Conservation (phyloP, 2,329 filamentous ascomycete species). For the Herpotrichia juniperi region DNA sequence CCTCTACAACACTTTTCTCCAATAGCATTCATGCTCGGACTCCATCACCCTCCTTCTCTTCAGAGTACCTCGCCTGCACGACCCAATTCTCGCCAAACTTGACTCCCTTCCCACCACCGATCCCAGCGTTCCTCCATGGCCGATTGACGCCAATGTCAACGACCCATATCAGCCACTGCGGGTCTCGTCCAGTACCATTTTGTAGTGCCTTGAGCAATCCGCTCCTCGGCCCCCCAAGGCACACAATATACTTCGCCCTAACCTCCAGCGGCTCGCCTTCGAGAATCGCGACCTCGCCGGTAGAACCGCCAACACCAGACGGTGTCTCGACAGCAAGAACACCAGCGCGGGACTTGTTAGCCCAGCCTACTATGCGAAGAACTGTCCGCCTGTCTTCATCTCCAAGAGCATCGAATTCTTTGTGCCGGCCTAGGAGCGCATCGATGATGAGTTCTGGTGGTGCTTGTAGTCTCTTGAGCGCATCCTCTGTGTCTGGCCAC, state of each 20-base stretch:
- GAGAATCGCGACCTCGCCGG: constrained; percentile 61
- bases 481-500: constrained; percentile 64
- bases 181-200: constrained; percentile 58
- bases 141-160: constrained; percentile 86
- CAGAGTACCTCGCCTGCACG: constrained; percentile 65
- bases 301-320: constrained; percentile 82
- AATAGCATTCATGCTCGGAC: constrained; percentile 7
- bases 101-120: constrained; percentile 76
- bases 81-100: constrained; percentile 91
- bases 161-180: constrained; percentile 78
- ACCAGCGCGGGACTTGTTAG: constrained; percentile 82
- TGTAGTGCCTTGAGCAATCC: constrained; percentile 81
- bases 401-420: constrained; percentile 86
- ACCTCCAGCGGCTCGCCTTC: constrained; percentile 83
- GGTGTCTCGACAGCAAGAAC: constrained; percentile 90
- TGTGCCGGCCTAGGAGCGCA: constrained; percentile 83
- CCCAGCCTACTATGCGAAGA: constrained; percentile 91
- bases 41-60: constrained; percentile 18
- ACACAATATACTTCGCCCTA: constrained; percentile 80
- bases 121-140: constrained; percentile 84
- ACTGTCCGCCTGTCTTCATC: constrained; percentile 82
- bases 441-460: constrained; percentile 85
- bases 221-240: constrained; percentile 84
- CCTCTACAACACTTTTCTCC: too few relatives aligned
- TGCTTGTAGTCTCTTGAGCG: constrained; percentile 61